Base-by-base conservation (phyloP, 345 rosid species). In the Lepidium didymum region DNA sequence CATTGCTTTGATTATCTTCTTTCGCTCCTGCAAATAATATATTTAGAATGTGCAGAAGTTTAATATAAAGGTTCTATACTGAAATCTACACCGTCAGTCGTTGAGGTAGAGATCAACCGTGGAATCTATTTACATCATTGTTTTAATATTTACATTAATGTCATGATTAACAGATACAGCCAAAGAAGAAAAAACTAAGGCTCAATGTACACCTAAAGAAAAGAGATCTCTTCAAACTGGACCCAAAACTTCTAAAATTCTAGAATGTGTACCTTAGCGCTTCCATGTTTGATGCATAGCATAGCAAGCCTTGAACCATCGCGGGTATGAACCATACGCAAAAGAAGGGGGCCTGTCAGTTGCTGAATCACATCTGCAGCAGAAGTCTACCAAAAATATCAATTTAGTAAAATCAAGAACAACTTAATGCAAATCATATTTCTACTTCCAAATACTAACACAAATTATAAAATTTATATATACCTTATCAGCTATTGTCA, bases 251-350 rank as follows among this genome's bases (percentile, higher is more conserved):
- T 36, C 2, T 1, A 68, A 67, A 18, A 4, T 8, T 31, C 36
- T 14, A 68, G 52, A 54, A 46, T 29, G 18, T 18, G 36, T 38
- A 95, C 99, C 97, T 89, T 89, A 38, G 99, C 91, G 72, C 85
- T 86, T 68, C 99, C 99, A 81, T 91, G 88, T 82, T 89, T 95
- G 67, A 95, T 70, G 65, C 92, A 86, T 38, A 91, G 83, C 65
- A 86, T 79, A 42, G 93, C 99, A 77, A 91, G 74, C 83, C 82
- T 83, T 55, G 92, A 84, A 67, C 99, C 99, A 69, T 95, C 97
- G 70, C 84, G 87, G 13, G 97, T 89, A 79, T 95, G 99, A 75
- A 89, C 82, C 90, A 95, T 89, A 75, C 99, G 92, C 57, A 85
- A 78, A 77, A 95, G 90, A 56, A 86, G 97, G 2, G 90, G 78